Conservation (phyloP, 805 yeast species). For the Zygotorulaspora sp. region DNA sequence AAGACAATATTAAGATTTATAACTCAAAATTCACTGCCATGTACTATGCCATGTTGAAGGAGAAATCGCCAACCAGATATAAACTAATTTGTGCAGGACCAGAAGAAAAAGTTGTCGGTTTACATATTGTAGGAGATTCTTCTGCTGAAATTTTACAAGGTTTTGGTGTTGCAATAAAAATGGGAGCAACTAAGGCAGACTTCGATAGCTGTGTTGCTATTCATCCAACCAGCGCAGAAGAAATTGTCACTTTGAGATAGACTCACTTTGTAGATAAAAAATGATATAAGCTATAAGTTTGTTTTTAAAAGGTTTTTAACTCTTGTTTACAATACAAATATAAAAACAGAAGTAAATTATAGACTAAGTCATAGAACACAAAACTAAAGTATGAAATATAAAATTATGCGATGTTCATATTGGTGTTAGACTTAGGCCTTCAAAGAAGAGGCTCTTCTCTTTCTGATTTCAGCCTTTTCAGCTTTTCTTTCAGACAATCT, state of each 20-base stretch:
- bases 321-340: constrained; percentile 19
- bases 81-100: constrained; percentile 73
- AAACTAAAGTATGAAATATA: constrained; percentile 12
- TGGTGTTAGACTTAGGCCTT: constrained; percentile 56
- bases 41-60: constrained; percentile 84
- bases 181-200: constrained; percentile 98
- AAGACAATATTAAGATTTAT: constrained; percentile 75
- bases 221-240: constrained; percentile 98
- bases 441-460: constrained; percentile 99
- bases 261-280: neutral
- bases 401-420: constrained; percentile 17
- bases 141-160: constrained; percentile 95
- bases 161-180: constrained; percentile 94
- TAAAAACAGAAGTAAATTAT: constrained; percentile 17
- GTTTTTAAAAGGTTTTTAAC: constrained; percentile 11
- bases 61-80: constrained; percentile 82
- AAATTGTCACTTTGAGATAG: constrained; percentile 67
- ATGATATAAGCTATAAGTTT: neutral
- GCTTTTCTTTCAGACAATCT: constrained; percentile 98
- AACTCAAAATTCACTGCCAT: constrained; percentile 80
- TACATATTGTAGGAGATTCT: constrained; percentile 88
- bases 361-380: constrained; percentile 16
- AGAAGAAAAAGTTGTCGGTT: constrained; percentile 90
- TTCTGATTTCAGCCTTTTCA: constrained; percentile 96
- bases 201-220: constrained; percentile 96